phyloP scores from a whole-genome alignment of 257 asterid genomes.

The Penstemon barbatus region DNA sequence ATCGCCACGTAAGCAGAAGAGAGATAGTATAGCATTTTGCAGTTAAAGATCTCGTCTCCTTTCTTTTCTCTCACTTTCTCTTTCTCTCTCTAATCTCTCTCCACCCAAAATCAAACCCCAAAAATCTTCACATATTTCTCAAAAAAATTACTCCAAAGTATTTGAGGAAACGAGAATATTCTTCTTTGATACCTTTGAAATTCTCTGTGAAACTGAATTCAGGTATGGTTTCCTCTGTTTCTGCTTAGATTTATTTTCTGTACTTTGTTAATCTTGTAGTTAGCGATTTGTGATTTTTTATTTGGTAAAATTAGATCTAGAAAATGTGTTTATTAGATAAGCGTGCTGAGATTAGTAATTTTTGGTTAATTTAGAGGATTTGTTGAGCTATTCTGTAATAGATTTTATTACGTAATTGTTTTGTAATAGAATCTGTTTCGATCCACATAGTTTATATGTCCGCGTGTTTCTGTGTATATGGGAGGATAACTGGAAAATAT shows the following conservation, averaged over 20 bases:
- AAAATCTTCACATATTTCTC: slow-evolving; percentile 26
- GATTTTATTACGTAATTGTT: too few relatives aligned
- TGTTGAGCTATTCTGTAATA: too few relatives aligned
- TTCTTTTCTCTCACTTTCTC: slow-evolving; percentile 8
- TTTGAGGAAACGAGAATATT: slow-evolving; percentile 8
- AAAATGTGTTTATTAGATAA: slow-evolving; percentile 18
- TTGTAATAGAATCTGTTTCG: too few relatives aligned
- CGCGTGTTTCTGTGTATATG: too few relatives aligned
- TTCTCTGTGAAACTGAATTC: slow-evolving; percentile 16
- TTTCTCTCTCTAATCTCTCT: slow-evolving; percentile 56
- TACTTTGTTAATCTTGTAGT: not conserved
- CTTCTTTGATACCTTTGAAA: not conserved
- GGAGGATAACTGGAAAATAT: not conserved
- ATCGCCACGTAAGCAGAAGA: slow-evolving; percentile 65
- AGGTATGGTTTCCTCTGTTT: slow-evolving; percentile 25
- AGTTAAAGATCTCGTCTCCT: slow-evolving; percentile 73
- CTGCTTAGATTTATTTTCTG: slow-evolving; percentile 15
- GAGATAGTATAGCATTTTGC: slow-evolving; percentile 37
- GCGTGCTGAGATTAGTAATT: slow-evolving; percentile 9
- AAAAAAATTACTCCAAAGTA: slow-evolving; percentile 15
- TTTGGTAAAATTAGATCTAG: slow-evolving; percentile 23
- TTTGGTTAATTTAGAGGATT: slow-evolving; percentile 15
- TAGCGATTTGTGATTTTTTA: slow-evolving; percentile 1
- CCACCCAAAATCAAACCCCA: slow-evolving; percentile 47
- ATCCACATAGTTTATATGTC: too few relatives aligned